Evolutionary conservation across 257 asterid genomes (phyloP).

Genomic region (Plantago elongata): DNA sequence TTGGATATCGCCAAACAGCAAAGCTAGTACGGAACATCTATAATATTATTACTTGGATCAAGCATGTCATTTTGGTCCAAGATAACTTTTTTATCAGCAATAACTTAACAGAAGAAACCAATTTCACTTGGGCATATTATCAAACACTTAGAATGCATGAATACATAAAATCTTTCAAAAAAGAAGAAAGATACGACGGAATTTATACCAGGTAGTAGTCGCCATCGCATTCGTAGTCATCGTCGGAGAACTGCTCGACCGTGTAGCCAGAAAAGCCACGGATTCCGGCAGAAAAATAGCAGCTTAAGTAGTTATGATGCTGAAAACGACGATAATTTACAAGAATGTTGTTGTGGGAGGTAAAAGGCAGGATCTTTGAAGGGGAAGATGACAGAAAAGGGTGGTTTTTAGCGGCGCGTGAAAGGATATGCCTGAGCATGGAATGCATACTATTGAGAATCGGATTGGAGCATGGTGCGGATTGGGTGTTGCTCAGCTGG

Average conservation of each 20-base stretch:
- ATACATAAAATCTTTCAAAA: not conserved
- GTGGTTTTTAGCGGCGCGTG: slow-evolving; percentile 43
- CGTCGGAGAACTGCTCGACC: slow-evolving; percentile 87
- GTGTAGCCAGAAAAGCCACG: slow-evolving; percentile 57
- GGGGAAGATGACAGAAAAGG: slow-evolving; percentile 17
- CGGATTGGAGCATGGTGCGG: slow-evolving; percentile 34
- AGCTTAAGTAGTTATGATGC: slow-evolving; percentile 17
- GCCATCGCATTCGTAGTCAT: slow-evolving; percentile 90
- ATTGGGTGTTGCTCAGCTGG: no score
- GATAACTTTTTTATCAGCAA: no score
- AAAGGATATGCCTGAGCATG: slow-evolving; percentile 48
- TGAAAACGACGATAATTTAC: slow-evolving; percentile 20
- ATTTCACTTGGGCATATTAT: slow-evolving; percentile 12
- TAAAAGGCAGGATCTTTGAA: slow-evolving; percentile 1
- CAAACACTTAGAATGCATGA: slow-evolving; percentile 23
- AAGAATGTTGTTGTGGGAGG: slow-evolving; percentile 6
- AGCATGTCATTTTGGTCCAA: not conserved
- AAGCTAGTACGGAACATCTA: no score
- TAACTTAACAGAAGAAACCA: not conserved
- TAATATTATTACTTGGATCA: not conserved
- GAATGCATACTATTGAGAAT: slow-evolving; percentile 55
- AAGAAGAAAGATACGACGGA: not conserved
- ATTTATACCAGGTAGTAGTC: slow-evolving; percentile 65
- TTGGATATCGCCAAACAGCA: no score
- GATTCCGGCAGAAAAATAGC: slow-evolving; percentile 14